These are phyloP conservation scores for Talaromyces islandicus DNA, from an alignment of 2,329 filamentous ascomycete genomes.

Conservation along the genomic window DNA sequence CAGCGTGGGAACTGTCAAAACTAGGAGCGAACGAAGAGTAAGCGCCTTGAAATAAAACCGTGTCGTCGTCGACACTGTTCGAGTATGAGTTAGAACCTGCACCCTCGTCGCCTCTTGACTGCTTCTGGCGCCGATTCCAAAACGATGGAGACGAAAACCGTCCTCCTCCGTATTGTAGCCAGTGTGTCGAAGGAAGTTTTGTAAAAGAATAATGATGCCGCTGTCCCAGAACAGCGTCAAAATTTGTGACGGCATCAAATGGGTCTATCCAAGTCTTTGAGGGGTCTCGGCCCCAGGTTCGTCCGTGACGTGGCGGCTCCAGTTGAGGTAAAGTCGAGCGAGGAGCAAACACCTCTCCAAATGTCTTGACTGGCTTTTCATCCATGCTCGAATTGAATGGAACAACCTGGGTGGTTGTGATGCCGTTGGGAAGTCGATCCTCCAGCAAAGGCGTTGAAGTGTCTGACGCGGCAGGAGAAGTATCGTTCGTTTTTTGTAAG, in stretches of 20 bases:
- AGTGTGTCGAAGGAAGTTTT: slow-evolving; percentile 34
- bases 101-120: slow-evolving; percentile 16
- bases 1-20: slow-evolving; percentile 39
- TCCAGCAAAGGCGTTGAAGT: slow-evolving; percentile 47
- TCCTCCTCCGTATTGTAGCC: slow-evolving; percentile 39
- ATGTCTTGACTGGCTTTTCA: slow-evolving; percentile 30
- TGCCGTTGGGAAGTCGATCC: slow-evolving; percentile 64
- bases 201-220: slow-evolving; percentile 36
- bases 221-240: slow-evolving; percentile 27
- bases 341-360: slow-evolving; percentile 41
- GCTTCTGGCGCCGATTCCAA: slow-evolving; percentile 33
- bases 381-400: slow-evolving; percentile 38
- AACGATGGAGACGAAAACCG: slow-evolving; percentile 31
- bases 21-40: slow-evolving; percentile 46
- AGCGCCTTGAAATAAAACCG: slow-evolving; percentile 35
- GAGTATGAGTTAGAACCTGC: slow-evolving; percentile 13
- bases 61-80: slow-evolving; percentile 26
- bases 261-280: slow-evolving; percentile 35
- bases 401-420: slow-evolving; percentile 62
- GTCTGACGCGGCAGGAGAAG: slow-evolving; percentile 30
- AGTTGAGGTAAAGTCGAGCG: slow-evolving; percentile 31
- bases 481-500: slow-evolving; percentile 51
- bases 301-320: slow-evolving; percentile 34
- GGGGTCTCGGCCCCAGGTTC: slow-evolving; percentile 25
- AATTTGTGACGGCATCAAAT: slow-evolving; percentile 32